Base-by-base conservation (phyloP, 2,329 filamentous ascomycete species). In the Graphiopsis chlorocephala region DNA sequence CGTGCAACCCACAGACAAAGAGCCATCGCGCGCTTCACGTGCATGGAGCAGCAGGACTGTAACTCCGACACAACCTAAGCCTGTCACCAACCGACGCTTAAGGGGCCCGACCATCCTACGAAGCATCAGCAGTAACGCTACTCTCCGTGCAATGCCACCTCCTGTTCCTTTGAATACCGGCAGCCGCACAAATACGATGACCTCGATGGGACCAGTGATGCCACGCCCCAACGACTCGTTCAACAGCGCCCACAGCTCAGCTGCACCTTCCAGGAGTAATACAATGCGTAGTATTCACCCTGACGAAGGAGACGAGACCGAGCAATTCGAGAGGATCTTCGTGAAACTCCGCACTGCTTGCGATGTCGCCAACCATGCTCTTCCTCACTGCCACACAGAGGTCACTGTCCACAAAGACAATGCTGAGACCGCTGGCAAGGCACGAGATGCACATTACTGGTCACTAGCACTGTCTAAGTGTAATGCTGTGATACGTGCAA, bases 151-250 rank as follows among this genome's bases (percentile, higher is more conserved):
- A 35, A 76, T 75, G 66, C 69, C 76, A 60, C 72, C 74, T 55
- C 78, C 80, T 0, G 76, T 81, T n/a, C 70, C 80, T 35, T 74
- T 81, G 64, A 79, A 79, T 63, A 76, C 76, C 25, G 86, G 84
- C 69, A 86, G 84, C 70, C 79, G 84, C 53, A 83, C 82, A 12
- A 85, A 84, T 70, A 83, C 82, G 15, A 75, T 83, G 76, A 80
- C 78, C 2, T 70, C 70, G 64, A 80, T 81, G 65, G 78, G 78
- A 20, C 73, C 78, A 7, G 76, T 75, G n/a, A 96, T 92, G 0
- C 92, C 92, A 53, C 88, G 91, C 26, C 96, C 92, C 8, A 90
- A 89, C 50, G 92, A 96, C 72, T 92, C 91, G 0, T 96, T 95
- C 74, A 84, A 82, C 1, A 62, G 60, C 25, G 60, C 47, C 8